These are phyloP conservation scores for Colletotrichum cuscutae DNA, from an alignment of 2,329 filamentous ascomycete genomes.

Conservation along the genomic window DNA sequence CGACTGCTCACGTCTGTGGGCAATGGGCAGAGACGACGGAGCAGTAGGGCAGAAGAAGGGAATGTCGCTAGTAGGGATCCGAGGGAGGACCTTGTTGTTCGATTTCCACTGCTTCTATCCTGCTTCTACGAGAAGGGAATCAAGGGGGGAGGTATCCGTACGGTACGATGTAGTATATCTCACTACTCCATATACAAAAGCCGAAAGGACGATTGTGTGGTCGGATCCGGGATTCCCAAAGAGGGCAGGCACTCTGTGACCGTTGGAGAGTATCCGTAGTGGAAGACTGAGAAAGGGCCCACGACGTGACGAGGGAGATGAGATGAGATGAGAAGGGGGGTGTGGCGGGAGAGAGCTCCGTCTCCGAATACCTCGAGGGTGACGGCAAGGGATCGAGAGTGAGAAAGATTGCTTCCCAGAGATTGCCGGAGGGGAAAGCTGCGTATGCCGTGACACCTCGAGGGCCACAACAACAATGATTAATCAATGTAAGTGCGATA, in stretches of 20 bases:
- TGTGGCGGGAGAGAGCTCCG: background rate
- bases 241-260: background rate
- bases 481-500: conserved; percentile 1
- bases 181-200: background rate
- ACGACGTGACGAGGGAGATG: background rate
- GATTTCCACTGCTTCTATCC: background rate
- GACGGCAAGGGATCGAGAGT: background rate
- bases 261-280: background rate
- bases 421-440: conserved; percentile 16
- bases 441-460: conserved; percentile 29
- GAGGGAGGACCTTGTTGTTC: background rate
- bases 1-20: conserved; percentile 24
- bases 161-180: background rate
- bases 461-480: background rate
- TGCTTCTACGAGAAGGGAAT: background rate
- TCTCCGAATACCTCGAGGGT: background rate
- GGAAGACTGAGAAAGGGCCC: background rate
- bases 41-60: conserved; percentile 15
- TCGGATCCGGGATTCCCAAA: conserved; percentile 17
- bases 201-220: background rate
- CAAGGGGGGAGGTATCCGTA: background rate
- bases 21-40: conserved; percentile 1
- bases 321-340: background rate
- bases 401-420: conserved; percentile 10
- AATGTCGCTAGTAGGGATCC: conserved; percentile 17